Evolutionary conservation across 768 basidiomycete species (phyloP), one percentile per base, ranked within the genome.

Genomic region (Coprinopsis cinerea): DNA sequence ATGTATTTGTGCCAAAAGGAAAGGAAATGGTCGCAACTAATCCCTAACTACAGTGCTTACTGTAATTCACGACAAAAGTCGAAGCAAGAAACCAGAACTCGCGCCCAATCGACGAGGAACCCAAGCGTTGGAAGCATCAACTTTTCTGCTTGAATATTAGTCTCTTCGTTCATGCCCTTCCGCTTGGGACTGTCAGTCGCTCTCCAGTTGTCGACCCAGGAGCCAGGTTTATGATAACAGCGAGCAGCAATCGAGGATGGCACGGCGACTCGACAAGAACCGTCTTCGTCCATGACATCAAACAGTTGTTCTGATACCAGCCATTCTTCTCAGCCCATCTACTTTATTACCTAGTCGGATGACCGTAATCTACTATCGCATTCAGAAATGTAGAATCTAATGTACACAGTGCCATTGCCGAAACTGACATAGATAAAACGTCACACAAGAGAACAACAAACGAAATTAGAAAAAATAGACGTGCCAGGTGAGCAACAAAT

Each of bases 221-320:
- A 5, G 83, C 82, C 9, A 75, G 83, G 48, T 96, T 93, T 66
- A 72, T 97, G 59, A 81, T 95, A 53, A 93, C 88, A 60, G 88
- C 92, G 14, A 93, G 91, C 57, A 93, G 94, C 44, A 92, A 92
- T 63, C 80, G 94, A 52, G 94, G 92, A 50, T 94, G 92, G 90
- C 83, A 88, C 59, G 93, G 92, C 25, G 91, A 93, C 55, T 87
- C 87, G 27, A 94, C 93, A 7, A 77, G 79, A 56, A 93, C 91
- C 13, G 85, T 96, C 10, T 84, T 95, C 62, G 83, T 96, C 34
- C 92, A 95, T 65, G 91, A 94, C 61, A 82, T 96, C 64, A 90
- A 83, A 59, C 65, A 65, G 52, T 57, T 64, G 41, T 58, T 63
- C 36, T 68, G 54, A 60, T 37, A 43, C 40, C 51, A 50, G 35